These are phyloP conservation scores for Boletus semigastroideus DNA, from an alignment of 1,284 basidiomycete species.

Conservation along the genomic window DNA sequence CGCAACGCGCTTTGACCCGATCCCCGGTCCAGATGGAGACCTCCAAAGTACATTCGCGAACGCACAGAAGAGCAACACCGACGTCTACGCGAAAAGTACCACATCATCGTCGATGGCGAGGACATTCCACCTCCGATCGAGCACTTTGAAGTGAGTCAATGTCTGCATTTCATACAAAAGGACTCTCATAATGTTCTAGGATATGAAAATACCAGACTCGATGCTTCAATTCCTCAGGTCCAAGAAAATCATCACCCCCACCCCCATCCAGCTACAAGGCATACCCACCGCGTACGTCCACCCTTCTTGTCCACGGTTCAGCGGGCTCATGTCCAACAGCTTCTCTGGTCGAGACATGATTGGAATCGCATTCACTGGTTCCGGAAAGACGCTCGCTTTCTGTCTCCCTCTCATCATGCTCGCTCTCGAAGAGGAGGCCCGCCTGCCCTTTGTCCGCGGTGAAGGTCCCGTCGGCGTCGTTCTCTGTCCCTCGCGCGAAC, in stretches of 20 bases:
- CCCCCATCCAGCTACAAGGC: constrained; percentile 97
- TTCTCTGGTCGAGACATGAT: constrained; percentile 93
- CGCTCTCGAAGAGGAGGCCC: constrained; percentile 89
- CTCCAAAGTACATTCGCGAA: constrained; percentile 82
- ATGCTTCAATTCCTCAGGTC: constrained; percentile 82
- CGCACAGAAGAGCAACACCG: constrained; percentile 70
- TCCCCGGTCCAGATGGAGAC: constrained; percentile 66
- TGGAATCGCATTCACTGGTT: constrained; percentile 94
- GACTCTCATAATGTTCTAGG: constrained; percentile 46
- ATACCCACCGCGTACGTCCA: constrained; percentile 84
- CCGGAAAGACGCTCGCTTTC: constrained; percentile 90
- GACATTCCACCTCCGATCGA: constrained; percentile 94
- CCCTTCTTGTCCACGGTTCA: constrained; percentile 1
- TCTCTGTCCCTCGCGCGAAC: constrained; percentile 92
- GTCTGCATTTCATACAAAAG: neutral
- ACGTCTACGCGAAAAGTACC: constrained; percentile 82
- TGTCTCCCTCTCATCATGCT: constrained; percentile 95
- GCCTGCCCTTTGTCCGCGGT: constrained; percentile 85
- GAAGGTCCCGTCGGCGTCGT: constrained; percentile 96
- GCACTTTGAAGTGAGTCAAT: constrained; percentile 70
- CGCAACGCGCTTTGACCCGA: constrained; percentile 3
- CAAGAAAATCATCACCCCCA: constrained; percentile 85
- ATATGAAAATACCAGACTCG: constrained; percentile 95
- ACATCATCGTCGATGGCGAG: constrained; percentile 91
- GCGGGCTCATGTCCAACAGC: constrained; percentile 38